Percentiles rank a stretch among this genome's conserved stretches.
phyloP scores from a whole-genome alignment of 805 yeast genomes.

The Candida palmyrensis region DNA sequence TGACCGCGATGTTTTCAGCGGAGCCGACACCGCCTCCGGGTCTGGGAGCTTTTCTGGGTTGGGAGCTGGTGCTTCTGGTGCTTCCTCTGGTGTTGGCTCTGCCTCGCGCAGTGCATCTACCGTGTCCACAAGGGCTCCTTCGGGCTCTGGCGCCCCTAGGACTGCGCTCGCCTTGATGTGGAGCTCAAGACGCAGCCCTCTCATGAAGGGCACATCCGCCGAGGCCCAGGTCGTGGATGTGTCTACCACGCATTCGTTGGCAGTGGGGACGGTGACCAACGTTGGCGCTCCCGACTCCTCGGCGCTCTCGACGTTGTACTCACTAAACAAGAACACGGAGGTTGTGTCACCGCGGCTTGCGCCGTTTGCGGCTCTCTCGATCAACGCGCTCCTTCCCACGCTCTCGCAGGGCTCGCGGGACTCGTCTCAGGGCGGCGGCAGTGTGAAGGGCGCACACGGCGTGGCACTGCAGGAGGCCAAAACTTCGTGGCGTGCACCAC shows the following conservation, averaged over 20 bases:
- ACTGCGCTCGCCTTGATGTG: slow-evolving; percentile 25
- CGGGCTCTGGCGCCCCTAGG: too few species aligned
- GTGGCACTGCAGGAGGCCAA: too few species aligned
- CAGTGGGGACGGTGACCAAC: slow-evolving; percentile 30
- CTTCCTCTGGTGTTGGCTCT: neutral
- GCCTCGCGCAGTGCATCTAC: neutral
- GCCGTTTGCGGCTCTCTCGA: neutral
- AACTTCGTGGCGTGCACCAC: too few species aligned
- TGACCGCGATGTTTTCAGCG: slow-evolving; percentile 54
- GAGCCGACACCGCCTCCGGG: slow-evolving; percentile 11
- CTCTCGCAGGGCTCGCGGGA: too few species aligned
- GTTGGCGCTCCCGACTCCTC: slow-evolving; percentile 22
- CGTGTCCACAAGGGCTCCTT: neutral
- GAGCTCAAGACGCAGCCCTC: slow-evolving; percentile 10
- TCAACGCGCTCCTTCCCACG: too few species aligned
- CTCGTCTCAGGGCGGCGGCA: neutral
- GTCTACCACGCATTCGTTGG: slow-evolving; percentile 29
- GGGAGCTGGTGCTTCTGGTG: too few species aligned
- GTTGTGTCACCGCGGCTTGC: neutral
- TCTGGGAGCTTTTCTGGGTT: too few species aligned
- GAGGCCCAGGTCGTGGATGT: slow-evolving; percentile 18
- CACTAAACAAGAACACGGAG: slow-evolving; percentile 21
- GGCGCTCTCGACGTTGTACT: slow-evolving; percentile 35
- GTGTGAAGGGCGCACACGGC: neutral
- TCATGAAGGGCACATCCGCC: slow-evolving; percentile 9